phyloP scores from a whole-genome alignment of 495 filamentous ascomycete genomes.

The Wilcoxina mikolae region DNA sequence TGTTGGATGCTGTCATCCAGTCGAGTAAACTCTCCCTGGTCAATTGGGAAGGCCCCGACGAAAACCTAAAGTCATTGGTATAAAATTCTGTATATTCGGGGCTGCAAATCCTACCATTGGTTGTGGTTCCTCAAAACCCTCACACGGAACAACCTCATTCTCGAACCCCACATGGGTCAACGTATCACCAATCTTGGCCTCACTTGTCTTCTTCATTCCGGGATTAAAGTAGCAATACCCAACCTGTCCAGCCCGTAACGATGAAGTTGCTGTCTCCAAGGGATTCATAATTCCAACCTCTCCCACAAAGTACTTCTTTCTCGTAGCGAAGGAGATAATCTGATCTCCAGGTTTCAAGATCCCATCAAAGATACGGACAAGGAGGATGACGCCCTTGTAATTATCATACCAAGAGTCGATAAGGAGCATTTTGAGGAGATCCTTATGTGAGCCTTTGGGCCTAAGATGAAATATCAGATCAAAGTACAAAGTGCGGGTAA shows the following conservation, averaged over 20 bases:
- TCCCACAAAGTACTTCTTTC: constrained; percentile 74
- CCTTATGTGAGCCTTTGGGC: constrained; percentile 32
- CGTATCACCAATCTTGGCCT: constrained; percentile 91
- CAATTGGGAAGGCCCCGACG: constrained; percentile 85
- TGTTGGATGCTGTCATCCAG: constrained; percentile 91
- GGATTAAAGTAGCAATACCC: constrained; percentile 96
- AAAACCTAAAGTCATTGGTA: constrained; percentile 37
- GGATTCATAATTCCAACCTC: constrained; percentile 97
- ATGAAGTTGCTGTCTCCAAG: constrained; percentile 61
- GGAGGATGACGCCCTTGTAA: constrained; percentile 82
- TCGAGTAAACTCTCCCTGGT: constrained; percentile 72
- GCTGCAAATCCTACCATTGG: constrained; percentile 75
- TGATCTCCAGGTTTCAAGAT: constrained; percentile 67
- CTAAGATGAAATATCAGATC: constrained; percentile 24
- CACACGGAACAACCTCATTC: constrained; percentile 59
- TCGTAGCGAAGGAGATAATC: constrained; percentile 70
- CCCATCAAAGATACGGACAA: constrained; percentile 87
- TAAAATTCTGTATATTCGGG: too few species aligned
- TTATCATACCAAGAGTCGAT: constrained; percentile 97
- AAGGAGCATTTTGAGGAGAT: constrained; percentile 64
- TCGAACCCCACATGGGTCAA: constrained; percentile 75
- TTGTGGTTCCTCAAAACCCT: constrained; percentile 94
- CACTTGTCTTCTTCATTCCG: constrained; percentile 89
- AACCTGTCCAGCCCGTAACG: constrained; percentile 79
- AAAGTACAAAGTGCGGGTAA: not conserved